Evolutionary conservation across 2,329 filamentous ascomycete genomes (phyloP).

Genomic region (Ilyonectria sp.): DNA sequence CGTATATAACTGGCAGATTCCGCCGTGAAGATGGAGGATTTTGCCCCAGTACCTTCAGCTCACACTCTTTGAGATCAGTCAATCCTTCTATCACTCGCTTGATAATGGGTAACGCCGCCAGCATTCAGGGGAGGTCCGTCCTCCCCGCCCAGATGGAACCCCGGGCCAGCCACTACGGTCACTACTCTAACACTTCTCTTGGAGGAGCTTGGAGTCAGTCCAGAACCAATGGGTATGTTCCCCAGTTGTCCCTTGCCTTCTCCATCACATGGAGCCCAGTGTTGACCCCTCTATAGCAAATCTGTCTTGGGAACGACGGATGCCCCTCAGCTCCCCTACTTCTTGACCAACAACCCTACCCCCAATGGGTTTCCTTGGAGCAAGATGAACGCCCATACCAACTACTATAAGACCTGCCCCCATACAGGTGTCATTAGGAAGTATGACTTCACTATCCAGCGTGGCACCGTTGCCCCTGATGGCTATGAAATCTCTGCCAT

Average conservation of each 20-base stretch:
- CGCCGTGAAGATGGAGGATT: constrained; percentile 12
- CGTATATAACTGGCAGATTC: constrained; percentile 34
- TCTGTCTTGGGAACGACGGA: constrained; percentile 59
- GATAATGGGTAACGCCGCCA: constrained; percentile 43
- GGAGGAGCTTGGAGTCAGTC: constrained; percentile 38
- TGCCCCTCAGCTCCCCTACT: constrained; percentile 57
- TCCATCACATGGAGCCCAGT: background rate
- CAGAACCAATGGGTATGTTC: constrained; percentile 44
- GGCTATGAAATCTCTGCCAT: constrained; percentile 69
- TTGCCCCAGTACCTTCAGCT: constrained; percentile 18
- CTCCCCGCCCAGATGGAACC: constrained; percentile 27
- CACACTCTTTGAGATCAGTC: constrained; percentile 11
- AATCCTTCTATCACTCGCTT: constrained; percentile 15
- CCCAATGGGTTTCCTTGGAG: constrained; percentile 70
- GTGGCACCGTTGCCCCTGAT: constrained; percentile 68
- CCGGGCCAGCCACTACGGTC: constrained; percentile 12
- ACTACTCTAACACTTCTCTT: constrained; percentile 24
- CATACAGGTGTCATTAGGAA: constrained; percentile 68
- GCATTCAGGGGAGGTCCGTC: constrained; percentile 21
- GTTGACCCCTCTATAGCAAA: constrained; percentile 46
- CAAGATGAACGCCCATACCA: constrained; percentile 58
- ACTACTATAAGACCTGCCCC: constrained; percentile 66
- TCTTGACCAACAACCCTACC: constrained; percentile 64
- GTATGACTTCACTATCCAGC: constrained; percentile 69
- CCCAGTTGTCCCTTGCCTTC: background rate